Evolutionary conservation across 208 protist species (phyloP), one percentile per base, ranked within the genome.

Genomic region (Wallacemonas rigidus): DNA sequence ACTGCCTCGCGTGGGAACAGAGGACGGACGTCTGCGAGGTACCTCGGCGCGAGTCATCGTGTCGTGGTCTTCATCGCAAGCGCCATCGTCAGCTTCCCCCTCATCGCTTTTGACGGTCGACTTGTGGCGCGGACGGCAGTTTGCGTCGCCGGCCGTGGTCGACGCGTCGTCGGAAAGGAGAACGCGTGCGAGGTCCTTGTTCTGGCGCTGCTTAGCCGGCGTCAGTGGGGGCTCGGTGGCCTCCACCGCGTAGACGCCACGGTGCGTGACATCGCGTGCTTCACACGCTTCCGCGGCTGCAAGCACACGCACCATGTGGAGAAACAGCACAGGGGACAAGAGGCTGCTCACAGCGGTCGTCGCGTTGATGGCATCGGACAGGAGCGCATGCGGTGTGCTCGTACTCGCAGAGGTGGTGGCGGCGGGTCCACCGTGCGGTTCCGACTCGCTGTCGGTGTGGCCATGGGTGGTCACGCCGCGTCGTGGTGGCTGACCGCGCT

Each of bases 261-360:
- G 26, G 26, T 26, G 26, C 26, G 26, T 0, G 26, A 26, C 26
- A 14, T 50, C 45, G 1, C 15, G 53, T 17, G 53, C 17, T 8
- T 36, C 9, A 57, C 53, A 26, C 6, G 53, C 15, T n/a, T 47
- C 68, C 35, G 51, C 5, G 12, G 39, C 14, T 2, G 55, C n/a
- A 5, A 72, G 68, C 39, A 72, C 14, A 3, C 44, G 55, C 55
- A 64, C 5, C 43, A 51, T 45, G 17, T n/a, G 3, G 14, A 72
- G n/a, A 4, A 72, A 48, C 44, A 53, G 15, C 1, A 43, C 55
- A 3, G 68, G 68, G 12, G 68, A 38, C 12, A 72, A 44, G 3
- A 64, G 39, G 8, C 12, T 48, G 56, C 44, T 57, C 14, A 71
- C 41, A 9, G 41, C 39, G 41, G 60, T 51, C 11, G 43, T 36